phyloP scores from a whole-genome alignment of 164 flowering plant species.

The Akebia trifoliata region DNA sequence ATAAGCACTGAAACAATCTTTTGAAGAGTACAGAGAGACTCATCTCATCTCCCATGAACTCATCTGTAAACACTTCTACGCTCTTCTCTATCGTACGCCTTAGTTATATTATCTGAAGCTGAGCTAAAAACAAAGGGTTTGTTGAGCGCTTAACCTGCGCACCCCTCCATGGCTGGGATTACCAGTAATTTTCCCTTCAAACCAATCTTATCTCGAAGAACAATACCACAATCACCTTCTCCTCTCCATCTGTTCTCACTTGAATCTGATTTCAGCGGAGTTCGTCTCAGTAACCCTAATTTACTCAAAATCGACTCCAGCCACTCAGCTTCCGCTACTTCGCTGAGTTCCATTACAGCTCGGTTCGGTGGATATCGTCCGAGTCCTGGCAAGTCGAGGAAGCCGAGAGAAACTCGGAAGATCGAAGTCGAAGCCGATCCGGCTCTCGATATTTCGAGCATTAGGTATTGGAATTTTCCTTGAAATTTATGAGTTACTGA shows the following conservation, averaged over 20 bases:
- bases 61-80: too few species aligned
- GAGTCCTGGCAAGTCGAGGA: slow-evolving; percentile 6
- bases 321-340: slow-evolving; percentile 6
- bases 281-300: slow-evolving; percentile 19
- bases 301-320: neutral
- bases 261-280: slow-evolving; percentile 27
- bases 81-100: neutral
- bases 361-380: slow-evolving; percentile 26
- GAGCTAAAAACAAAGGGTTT: neutral
- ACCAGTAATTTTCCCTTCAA: slow-evolving; percentile 34
- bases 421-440: slow-evolving; percentile 32
- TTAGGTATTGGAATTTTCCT: slow-evolving; percentile 30
- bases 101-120: neutral
- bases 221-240: slow-evolving; percentile 15
- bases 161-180: slow-evolving; percentile 45
- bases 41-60: too few species aligned
- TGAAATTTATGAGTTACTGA: neutral
- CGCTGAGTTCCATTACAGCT: slow-evolving; percentile 21
- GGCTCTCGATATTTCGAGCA: slow-evolving; percentile 44
- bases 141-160: neutral
- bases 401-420: slow-evolving; percentile 13
- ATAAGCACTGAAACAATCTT: too few species aligned
- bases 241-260: slow-evolving; percentile 18
- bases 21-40: too few species aligned
- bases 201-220: slow-evolving; percentile 14